Evolutionary conservation across 108 stramenopile genomes (phyloP).

Genomic region (Cylindrotheca fusiformis): DNA sequence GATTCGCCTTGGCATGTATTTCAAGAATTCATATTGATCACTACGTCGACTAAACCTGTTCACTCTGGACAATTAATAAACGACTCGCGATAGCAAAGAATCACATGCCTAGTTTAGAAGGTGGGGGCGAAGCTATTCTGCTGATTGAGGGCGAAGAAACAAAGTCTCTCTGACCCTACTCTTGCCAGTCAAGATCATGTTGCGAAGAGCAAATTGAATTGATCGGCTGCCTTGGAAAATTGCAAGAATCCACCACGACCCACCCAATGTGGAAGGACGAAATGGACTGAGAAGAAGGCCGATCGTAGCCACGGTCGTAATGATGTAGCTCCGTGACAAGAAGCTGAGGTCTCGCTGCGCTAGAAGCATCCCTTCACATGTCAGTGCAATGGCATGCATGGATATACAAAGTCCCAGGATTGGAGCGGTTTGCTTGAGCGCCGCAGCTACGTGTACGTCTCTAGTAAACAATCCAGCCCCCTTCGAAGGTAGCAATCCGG

Average conservation of each 20-base stretch:
- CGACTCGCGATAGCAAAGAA: too few relatives aligned
- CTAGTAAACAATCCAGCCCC: slow-evolving; percentile 8
- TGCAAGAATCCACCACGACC: slow-evolving; percentile 17
- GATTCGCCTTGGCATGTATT: too few relatives aligned
- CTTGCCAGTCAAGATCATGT: not conserved
- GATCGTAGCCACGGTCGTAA: slow-evolving; percentile 8
- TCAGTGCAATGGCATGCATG: slow-evolving; percentile 16
- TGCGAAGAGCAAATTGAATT: slow-evolving; percentile 4
- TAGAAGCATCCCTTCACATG: slow-evolving; percentile 17
- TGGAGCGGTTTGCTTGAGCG: slow-evolving; percentile 7
- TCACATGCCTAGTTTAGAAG: too few relatives aligned
- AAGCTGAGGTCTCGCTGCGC: slow-evolving; percentile 10
- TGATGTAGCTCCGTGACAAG: slow-evolving; percentile 3
- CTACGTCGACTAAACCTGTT: too few relatives aligned
- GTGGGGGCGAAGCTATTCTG: too few relatives aligned
- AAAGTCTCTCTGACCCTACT: too few relatives aligned
- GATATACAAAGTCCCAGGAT: slow-evolving; percentile 14
- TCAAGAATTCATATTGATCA: too few relatives aligned
- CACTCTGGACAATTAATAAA: too few relatives aligned
- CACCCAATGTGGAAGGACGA: slow-evolving; percentile 10
- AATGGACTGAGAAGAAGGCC: slow-evolving; percentile 9
- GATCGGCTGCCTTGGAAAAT: slow-evolving; percentile 14
- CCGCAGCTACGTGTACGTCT: not conserved
- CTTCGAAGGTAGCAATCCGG: slow-evolving; percentile 6
- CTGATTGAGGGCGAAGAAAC: too few relatives aligned